Conservation (phyloP, 306 rosid genomes). For the Pterocarpus macrocarpus region DNA sequence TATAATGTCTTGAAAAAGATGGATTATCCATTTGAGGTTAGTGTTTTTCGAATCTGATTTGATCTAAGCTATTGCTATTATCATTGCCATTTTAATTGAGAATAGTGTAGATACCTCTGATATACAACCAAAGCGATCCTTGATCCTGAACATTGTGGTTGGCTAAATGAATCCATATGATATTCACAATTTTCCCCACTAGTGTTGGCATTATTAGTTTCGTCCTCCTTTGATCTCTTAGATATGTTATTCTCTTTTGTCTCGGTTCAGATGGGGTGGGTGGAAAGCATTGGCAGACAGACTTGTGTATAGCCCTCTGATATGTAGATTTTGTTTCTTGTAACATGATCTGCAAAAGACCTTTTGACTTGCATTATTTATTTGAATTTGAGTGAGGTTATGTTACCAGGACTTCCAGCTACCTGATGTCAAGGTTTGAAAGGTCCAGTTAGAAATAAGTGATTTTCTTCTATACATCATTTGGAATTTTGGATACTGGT, state of each 20-base stretch:
- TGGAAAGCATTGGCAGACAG: neutral
- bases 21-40: slow-evolving; percentile 94
- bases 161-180: neutral
- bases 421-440: slow-evolving; percentile 1
- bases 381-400: neutral
- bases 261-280: neutral
- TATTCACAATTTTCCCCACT: neutral
- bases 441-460: neutral
- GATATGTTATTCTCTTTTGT: neutral
- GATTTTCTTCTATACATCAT: neutral
- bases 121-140: slow-evolving; percentile 28
- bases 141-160: slow-evolving; percentile 25
- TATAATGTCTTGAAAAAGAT: slow-evolving; percentile 83
- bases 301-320: slow-evolving; percentile 3
- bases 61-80: slow-evolving; percentile 17
- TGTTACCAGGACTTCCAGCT: slow-evolving; percentile 8
- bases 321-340: slow-evolving; percentile 5
- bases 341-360: slow-evolving; percentile 8
- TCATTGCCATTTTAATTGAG: slow-evolving; percentile 7
- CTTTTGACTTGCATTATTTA: neutral
- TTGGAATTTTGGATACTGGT: neutral
- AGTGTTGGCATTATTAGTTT: neutral
- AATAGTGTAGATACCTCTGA: slow-evolving; percentile 29
- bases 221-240: slow-evolving; percentile 2
- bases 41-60: slow-evolving; percentile 42